Conservation (phyloP, 2,329 filamentous ascomycete genomes). For the Monosporascus sp. region DNA sequence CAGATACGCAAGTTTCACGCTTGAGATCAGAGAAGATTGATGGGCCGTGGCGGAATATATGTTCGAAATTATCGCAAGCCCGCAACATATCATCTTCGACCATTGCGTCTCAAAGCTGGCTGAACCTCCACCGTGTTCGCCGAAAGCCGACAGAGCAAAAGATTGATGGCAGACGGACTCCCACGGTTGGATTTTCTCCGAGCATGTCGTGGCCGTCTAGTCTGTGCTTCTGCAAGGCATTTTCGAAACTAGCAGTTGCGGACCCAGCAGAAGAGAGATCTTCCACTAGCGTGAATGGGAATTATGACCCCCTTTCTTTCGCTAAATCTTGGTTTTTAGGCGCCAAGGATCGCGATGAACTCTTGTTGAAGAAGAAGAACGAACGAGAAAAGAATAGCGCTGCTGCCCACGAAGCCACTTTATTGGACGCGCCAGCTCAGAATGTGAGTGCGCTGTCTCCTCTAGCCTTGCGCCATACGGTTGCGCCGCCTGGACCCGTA, state of each 20-base stretch:
- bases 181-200: constrained; percentile 29
- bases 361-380: constrained; percentile 42
- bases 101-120: constrained; percentile 40
- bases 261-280: constrained; percentile 35
- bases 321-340: constrained; percentile 46
- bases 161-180: constrained; percentile 36
- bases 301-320: constrained; percentile 43
- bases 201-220: constrained; percentile 50
- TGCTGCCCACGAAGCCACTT: constrained; percentile 36
- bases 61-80: constrained; percentile 45
- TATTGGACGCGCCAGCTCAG: constrained; percentile 36
- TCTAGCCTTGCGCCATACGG: constrained; percentile 39
- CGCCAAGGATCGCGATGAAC: constrained; percentile 41
- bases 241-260: constrained; percentile 35
- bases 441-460: constrained; percentile 49
- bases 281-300: constrained; percentile 33
- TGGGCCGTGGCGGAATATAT: constrained; percentile 46
- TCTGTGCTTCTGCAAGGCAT: constrained; percentile 48
- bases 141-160: constrained; percentile 39
- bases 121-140: constrained; percentile 45
- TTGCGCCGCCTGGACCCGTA: constrained; percentile 48
- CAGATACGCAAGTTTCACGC: constrained; percentile 44
- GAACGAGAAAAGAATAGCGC: constrained; percentile 47
- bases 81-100: constrained; percentile 42
- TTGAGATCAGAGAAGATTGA: constrained; percentile 35